Evolutionary conservation across 192 early-diverging fungal genomes (phyloP).

Genomic region (Backusella liffmaniae): DNA sequence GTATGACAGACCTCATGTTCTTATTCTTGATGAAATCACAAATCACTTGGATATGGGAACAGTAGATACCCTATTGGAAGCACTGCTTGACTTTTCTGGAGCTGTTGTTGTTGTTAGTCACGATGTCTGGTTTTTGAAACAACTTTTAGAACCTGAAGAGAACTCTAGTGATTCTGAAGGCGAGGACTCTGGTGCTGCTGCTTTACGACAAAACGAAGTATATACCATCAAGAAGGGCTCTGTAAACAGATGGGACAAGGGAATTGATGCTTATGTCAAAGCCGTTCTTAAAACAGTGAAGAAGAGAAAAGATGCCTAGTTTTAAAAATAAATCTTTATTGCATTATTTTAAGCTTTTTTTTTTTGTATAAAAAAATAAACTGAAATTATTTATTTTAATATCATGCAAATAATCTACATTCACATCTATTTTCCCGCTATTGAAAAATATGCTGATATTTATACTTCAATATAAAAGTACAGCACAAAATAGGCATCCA

Average conservation of each 20-base stretch:
- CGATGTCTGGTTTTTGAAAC: slow-evolving; percentile 68
- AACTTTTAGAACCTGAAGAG: slow-evolving; percentile 64
- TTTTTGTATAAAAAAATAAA: too few relatives aligned
- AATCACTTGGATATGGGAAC: slow-evolving; percentile 91
- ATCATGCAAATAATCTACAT: too few relatives aligned
- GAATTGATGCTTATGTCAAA: slow-evolving; percentile 32
- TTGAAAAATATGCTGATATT: too few relatives aligned
- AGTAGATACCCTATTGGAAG: slow-evolving; percentile 70
- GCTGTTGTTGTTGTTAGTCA: slow-evolving; percentile 83
- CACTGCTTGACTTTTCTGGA: slow-evolving; percentile 69
- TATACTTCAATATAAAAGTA: too few relatives aligned
- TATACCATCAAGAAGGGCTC: slow-evolving; percentile 27
- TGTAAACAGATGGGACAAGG: slow-evolving; percentile 29
- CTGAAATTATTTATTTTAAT: too few relatives aligned
- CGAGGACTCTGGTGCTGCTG: slow-evolving; percentile 30
- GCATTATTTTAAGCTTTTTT: too few relatives aligned
- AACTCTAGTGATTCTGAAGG: slow-evolving; percentile 24
- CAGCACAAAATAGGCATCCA: too few relatives aligned
- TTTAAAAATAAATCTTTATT: background rate
- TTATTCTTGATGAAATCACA: slow-evolving; percentile 81
- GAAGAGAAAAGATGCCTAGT: background rate
- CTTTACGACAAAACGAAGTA: slow-evolving; percentile 10
- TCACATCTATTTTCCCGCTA: too few relatives aligned
- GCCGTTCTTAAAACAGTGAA: slow-evolving; percentile 8
- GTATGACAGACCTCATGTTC: slow-evolving; percentile 62